Conservation (phyloP, 108 stramenopile genomes). For the Aurantiochytrium sp. region DNA sequence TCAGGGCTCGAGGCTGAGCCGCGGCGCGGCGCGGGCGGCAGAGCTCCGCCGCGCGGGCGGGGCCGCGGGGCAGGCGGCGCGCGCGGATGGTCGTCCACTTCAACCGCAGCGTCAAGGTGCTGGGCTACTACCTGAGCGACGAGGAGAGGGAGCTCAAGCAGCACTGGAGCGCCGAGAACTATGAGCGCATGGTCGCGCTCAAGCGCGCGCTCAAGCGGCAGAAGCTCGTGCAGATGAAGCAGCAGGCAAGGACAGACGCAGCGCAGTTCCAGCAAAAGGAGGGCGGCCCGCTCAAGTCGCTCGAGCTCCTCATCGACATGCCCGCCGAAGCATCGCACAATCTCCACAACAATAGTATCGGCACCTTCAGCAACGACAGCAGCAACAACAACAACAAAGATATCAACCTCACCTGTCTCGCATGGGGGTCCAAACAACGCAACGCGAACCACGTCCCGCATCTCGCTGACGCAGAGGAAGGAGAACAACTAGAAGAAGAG, state of each 20-base stretch:
- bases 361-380: too few species aligned
- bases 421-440: too few species aligned
- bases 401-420: too few species aligned
- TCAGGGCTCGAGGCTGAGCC: too few species aligned
- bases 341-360: too few species aligned
- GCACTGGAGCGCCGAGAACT: background rate
- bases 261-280: background rate
- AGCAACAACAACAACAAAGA: too few species aligned
- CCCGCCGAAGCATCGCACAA: background rate
- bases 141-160: background rate
- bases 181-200: conserved; percentile 3
- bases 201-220: background rate
- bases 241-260: background rate
- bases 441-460: too few species aligned
- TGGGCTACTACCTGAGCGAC: conserved; percentile 9
- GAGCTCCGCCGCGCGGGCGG: too few species aligned
- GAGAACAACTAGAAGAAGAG: too few species aligned
- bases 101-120: conserved; percentile 8
- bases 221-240: background rate
- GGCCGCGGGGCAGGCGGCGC: too few species aligned
- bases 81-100: background rate
- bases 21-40: too few species aligned
- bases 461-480: too few species aligned
- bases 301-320: background rate
- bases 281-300: background rate